phyloP scores from a whole-genome alignment of 257 asterid species.

The Fraxinus pennsylvanica region DNA sequence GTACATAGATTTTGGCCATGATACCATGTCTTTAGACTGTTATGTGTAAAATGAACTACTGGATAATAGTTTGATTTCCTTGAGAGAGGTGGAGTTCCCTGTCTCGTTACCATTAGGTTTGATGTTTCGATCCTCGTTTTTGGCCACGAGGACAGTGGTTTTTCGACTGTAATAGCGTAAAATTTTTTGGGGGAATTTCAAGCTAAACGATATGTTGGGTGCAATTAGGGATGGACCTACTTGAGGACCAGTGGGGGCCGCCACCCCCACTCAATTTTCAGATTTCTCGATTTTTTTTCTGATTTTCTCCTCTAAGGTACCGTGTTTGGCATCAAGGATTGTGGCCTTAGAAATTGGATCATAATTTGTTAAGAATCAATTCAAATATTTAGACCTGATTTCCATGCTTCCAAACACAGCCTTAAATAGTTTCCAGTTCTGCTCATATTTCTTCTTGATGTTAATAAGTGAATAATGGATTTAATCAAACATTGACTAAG shows the following conservation, averaged over 20 bases:
- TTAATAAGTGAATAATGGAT: background rate
- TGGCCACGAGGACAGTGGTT: background rate
- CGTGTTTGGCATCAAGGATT: background rate
- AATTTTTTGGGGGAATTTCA: background rate
- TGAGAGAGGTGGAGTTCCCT: background rate
- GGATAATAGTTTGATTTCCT: background rate
- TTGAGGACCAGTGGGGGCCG: no score
- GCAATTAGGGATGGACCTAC: background rate
- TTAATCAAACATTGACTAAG: background rate
- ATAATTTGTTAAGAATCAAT: background rate
- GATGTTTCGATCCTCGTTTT: background rate
- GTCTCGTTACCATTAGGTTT: background rate
- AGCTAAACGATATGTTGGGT: background rate
- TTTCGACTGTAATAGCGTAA: background rate
- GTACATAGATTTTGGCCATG: conserved; percentile 1
- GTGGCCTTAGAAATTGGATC: background rate
- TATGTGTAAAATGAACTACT: background rate
- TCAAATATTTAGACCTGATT: background rate
- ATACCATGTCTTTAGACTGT: background rate
- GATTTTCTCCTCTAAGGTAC: background rate
- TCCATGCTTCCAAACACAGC: background rate
- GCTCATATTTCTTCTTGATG: background rate
- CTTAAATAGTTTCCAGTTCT: background rate
- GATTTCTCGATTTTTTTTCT: no score
- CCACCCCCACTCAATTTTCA: no score